Evolutionary conservation across 163 green algal species (phyloP).

Genomic region (Trebouxia gelatinosa): DNA sequence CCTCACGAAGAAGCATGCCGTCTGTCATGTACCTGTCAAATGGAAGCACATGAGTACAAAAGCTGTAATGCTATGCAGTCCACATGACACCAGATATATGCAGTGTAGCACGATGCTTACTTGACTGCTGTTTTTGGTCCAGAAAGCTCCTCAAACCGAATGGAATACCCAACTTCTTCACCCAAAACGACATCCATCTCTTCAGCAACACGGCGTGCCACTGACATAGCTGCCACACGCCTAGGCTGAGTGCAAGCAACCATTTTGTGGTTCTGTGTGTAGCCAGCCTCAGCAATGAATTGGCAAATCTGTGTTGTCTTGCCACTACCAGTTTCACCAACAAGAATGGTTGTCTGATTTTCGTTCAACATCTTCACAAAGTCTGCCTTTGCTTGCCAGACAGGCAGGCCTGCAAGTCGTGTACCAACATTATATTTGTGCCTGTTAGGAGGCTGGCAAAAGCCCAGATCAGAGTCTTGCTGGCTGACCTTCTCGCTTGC

Average conservation of each 20-base stretch:
- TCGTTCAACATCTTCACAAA: slow-evolving; percentile 91
- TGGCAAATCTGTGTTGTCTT: slow-evolving; percentile 99
- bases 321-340: slow-evolving; percentile 93
- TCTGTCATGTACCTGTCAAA: slow-evolving; percentile 58
- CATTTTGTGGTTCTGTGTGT: slow-evolving; percentile 76
- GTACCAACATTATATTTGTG: background rate
- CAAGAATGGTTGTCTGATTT: slow-evolving; percentile 94
- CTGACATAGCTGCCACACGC: slow-evolving; percentile 92
- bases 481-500: slow-evolving; percentile 72
- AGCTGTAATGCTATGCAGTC: no score
- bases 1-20: slow-evolving; percentile 96
- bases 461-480: no score
- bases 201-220: slow-evolving; percentile 96
- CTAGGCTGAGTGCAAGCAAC: slow-evolving; percentile 93
- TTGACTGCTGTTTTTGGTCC: slow-evolving; percentile 88
- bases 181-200: slow-evolving; percentile 91
- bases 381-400: slow-evolving; percentile 96
- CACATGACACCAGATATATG: background rate
- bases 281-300: slow-evolving; percentile 91
- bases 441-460: no score
- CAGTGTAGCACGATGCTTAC: slow-evolving; percentile 48
- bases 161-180: slow-evolving; percentile 83
- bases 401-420: slow-evolving; percentile 66
- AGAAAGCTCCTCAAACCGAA: background rate
- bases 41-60: background rate